A percentile compares a stretch with the other conserved stretches of the same genome.
These are phyloP conservation scores for Nidula niveotomentosa DNA, from an alignment of 1,284 basidiomycete genomes.

Conservation along the genomic window DNA sequence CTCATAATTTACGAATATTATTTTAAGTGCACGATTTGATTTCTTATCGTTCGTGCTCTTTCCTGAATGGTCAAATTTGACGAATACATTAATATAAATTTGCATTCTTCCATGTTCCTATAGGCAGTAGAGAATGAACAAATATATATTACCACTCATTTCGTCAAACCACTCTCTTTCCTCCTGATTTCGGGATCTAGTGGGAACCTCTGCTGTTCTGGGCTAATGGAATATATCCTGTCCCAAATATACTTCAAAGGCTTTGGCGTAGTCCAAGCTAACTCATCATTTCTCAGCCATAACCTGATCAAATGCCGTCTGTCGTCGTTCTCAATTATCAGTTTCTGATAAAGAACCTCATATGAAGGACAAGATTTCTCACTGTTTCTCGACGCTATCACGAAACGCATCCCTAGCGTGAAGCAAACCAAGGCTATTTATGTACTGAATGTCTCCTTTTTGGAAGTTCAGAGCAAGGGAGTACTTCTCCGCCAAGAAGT, in stretches of 20 bases:
- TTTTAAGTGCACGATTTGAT: too few relatives aligned
- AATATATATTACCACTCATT: too few relatives aligned
- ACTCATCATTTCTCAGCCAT: slow-evolving; percentile 33
- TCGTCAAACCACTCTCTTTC: too few relatives aligned
- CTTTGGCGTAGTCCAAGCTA: slow-evolving; percentile 34
- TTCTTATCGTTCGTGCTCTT: too few relatives aligned
- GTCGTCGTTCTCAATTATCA: not conserved
- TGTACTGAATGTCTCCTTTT: slow-evolving; percentile 51
- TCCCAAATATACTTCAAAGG: slow-evolving; percentile 26
- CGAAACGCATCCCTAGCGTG: slow-evolving; percentile 44
- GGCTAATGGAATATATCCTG: slow-evolving; percentile 22
- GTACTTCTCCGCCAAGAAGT: slow-evolving; percentile 43
- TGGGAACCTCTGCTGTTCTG: slow-evolving; percentile 31
- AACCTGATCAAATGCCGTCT: slow-evolving; percentile 28
- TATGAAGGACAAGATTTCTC: slow-evolving; percentile 12
- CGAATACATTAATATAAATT: too few relatives aligned
- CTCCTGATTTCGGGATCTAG: slow-evolving; percentile 25
- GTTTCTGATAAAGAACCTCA: not conserved
- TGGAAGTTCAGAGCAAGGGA: slow-evolving; percentile 44
- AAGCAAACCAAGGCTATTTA: slow-evolving; percentile 43
- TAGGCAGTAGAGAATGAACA: too few relatives aligned
- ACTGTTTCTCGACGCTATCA: slow-evolving; percentile 38
- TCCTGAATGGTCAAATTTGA: too few relatives aligned
- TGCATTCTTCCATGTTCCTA: too few relatives aligned
- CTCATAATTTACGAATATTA: too few relatives aligned